A percentile compares a stretch with the other conserved stretches of the same genome.
Evolutionary conservation across 139 green algal species (phyloP).

Genomic region (Coelastrella sp.): DNA sequence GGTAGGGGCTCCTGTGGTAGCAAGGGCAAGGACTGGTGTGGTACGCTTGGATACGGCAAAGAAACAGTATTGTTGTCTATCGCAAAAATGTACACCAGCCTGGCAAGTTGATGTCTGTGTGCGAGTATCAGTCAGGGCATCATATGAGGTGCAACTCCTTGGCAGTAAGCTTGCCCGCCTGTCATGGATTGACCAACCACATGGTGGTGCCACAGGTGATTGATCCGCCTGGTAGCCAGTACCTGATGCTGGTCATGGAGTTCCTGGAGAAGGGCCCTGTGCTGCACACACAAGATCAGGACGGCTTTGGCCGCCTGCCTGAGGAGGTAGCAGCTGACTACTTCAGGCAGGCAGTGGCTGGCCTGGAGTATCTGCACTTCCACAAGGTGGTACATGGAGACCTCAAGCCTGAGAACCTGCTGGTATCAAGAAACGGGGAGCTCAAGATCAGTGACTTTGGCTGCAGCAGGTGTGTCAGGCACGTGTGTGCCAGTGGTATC

Average conservation of each 20-base stretch:
- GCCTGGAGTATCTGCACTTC: slow-evolving; percentile 85
- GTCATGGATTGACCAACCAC: neutral
- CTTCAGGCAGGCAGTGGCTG: slow-evolving; percentile 63
- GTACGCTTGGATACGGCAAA: too few species aligned
- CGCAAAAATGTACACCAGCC: too few species aligned
- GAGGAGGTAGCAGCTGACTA: slow-evolving; percentile 67
- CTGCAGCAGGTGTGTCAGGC: slow-evolving; percentile 62
- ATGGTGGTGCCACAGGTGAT: slow-evolving; percentile 50
- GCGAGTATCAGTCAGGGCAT: neutral
- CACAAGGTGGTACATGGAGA: slow-evolving; percentile 85
- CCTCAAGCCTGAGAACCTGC: slow-evolving; percentile 93
- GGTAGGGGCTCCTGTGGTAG: slow-evolving; percentile 49
- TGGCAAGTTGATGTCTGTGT: neutral
- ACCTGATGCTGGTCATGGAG: slow-evolving; percentile 93
- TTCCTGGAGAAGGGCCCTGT: slow-evolving; percentile 82
- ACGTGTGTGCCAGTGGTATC: neutral
- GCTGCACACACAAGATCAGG: slow-evolving; percentile 61
- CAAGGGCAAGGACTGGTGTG: neutral
- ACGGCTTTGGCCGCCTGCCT: slow-evolving; percentile 59
- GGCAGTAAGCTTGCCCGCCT: neutral
- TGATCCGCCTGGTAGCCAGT: slow-evolving; percentile 59
- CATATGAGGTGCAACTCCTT: neutral
- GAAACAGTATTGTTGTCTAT: too few species aligned
- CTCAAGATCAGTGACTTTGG: slow-evolving; percentile 95
- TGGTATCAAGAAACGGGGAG: slow-evolving; percentile 74